Evolutionary conservation across 2,329 filamentous ascomycete genomes (phyloP), one percentile per base, ranked within the genome.

Genomic region (Alternaria atra): DNA sequence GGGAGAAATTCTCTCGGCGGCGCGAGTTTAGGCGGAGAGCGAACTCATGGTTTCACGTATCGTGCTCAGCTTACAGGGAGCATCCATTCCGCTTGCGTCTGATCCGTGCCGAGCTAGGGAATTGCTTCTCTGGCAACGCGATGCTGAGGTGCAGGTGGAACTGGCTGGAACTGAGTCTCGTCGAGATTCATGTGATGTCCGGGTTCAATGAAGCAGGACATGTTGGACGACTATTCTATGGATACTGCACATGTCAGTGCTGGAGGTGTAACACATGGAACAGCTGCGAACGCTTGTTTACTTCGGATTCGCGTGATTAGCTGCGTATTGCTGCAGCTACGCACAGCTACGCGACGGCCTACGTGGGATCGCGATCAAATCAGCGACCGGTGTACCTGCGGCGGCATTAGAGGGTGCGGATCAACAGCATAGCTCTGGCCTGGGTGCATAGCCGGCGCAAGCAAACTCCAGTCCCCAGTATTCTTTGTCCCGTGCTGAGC

Each of bases 41-140:
- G 61, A 68, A 70, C 58, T 60, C 52, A 52, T 64, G 60, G 72
- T 74, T 72, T 74, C 70, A 73, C 63, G 46, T 60, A 59, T 56
- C 61, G 15, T 59, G 56, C 63, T 61, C 42, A 55, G 55, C 46
- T 40, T 65, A 55, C 69, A 66, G 56, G 69, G 66, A 69, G 67
- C 43, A 69, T 66, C 64, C 70, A 46, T 51, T 40, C 63, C 63
- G 67, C 64, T 61, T 60, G 59, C 52, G 64, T 62, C 55, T 60
- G 65, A 63, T 64, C 63, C 59, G 68, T 65, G 70, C 67, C 62
- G 60, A 58, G 44, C 60, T 55, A 55, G 52, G 52, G 52, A 44
- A 48, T 60, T 65, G 69, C 67, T 62, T 55, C 60, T 70, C 65
- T 66, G 63, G 67, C 67, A 71, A 71, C 68, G 57, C 56, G 63